Evolutionary conservation across 2,329 filamentous ascomycete species (phyloP).

Genomic region (Phaeophleospora eucalypticola): DNA sequence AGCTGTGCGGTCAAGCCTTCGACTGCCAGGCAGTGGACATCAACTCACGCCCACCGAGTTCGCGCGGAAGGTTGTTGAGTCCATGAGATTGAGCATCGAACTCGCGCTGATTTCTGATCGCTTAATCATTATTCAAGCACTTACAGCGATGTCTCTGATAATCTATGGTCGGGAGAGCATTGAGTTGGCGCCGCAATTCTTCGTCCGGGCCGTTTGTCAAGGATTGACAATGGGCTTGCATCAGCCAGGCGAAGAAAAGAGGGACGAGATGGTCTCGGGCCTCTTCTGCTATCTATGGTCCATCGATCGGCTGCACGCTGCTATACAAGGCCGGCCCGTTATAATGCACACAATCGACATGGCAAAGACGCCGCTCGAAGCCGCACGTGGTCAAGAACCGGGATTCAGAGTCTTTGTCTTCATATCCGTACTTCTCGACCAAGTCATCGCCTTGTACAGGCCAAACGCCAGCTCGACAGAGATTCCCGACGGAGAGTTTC

Average conservation of each 20-base stretch:
- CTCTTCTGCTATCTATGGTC: constrained; percentile 12
- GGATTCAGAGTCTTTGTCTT: constrained; percentile 8
- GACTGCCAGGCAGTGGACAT: constrained; percentile 2
- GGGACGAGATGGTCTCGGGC: constrained; percentile 4
- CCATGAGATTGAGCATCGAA: constrained; percentile 10
- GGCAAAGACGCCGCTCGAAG: constrained; percentile 5
- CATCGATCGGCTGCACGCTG: constrained; percentile 10
- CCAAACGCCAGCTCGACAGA: no score
- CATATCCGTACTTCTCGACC: constrained; percentile 9
- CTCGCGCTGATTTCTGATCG: constrained; percentile 7
- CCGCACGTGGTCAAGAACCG: background rate
- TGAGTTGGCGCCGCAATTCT: constrained; percentile 11
- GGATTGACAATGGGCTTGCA: constrained; percentile 12
- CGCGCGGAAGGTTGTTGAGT: constrained; percentile 6
- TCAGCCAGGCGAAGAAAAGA: constrained; percentile 8
- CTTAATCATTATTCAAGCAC: constrained; percentile 5
- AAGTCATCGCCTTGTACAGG: constrained; percentile 7
- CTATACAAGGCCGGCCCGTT: constrained; percentile 10
- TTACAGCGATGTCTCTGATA: constrained; percentile 9
- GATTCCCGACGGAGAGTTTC: no score
- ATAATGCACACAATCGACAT: constrained; percentile 14
- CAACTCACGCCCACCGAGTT: constrained; percentile 3
- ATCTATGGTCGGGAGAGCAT: constrained; percentile 9
- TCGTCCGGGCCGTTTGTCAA: constrained; percentile 9
- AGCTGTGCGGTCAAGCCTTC: background rate